Evolutionary conservation across 306 rosid species (phyloP).

Genomic region (Malus sylvestris): DNA sequence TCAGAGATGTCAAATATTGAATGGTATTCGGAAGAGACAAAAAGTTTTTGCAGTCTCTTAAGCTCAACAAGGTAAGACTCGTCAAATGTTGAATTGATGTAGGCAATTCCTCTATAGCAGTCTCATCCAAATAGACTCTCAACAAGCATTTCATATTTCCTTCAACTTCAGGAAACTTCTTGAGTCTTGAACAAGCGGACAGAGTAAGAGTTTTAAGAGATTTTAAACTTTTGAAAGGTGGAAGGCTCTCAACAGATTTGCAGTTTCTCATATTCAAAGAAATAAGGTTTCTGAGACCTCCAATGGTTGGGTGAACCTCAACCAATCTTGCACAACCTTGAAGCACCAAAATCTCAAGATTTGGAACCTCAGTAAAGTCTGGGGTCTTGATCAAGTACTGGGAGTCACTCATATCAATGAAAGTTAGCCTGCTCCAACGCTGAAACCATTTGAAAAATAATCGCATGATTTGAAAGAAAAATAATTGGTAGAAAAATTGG

Average conservation of each 20-base stretch:
- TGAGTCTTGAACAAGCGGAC: conserved; percentile 5
- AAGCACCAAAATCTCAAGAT: conserved; percentile 15
- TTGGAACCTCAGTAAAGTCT: conserved; percentile 2
- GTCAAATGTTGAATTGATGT: neutral
- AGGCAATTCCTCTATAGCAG: conserved; percentile 6
- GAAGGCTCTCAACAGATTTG: neutral
- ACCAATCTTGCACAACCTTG: conserved; percentile 11
- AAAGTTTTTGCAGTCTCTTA: conserved; percentile 10
- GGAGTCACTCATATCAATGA: conserved; percentile 11
- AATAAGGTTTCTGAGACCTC: conserved; percentile 5
- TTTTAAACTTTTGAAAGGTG: neutral
- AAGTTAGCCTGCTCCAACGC: neutral
- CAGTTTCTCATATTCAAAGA: conserved; percentile 15
- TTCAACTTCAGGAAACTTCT: conserved; percentile 12
- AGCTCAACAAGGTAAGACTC: conserved; percentile 4
- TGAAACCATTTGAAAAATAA: neutral
- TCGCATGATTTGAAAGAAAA: neutral
- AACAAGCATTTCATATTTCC: conserved; percentile 6
- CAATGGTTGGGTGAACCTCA: conserved; percentile 11
- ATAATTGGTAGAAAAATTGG: neutral
- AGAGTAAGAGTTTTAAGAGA: conserved; percentile 4
- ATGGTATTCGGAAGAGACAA: conserved; percentile 6
- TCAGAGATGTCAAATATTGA: conserved; percentile 2
- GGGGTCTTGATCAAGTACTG: conserved; percentile 5
- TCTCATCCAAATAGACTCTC: conserved; percentile 10